A percentile compares a stretch with the other conserved stretches of the same genome.
phyloP scores from a whole-genome alignment of 106 monocot species.

The Posidonia australis region DNA sequence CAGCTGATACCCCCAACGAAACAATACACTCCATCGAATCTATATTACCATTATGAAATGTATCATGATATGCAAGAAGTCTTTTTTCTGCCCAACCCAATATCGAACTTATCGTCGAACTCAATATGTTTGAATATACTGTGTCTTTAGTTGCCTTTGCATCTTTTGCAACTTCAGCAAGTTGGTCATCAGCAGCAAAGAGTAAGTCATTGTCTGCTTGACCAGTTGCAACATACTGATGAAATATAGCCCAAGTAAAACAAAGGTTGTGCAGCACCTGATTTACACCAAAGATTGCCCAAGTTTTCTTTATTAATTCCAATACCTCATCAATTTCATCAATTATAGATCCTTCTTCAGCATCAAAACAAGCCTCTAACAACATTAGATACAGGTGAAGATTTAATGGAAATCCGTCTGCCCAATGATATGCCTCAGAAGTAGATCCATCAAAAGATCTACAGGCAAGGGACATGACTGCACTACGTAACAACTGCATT shows the following conservation, averaged over 20 bases:
- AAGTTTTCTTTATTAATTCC: slow-evolving; percentile 91
- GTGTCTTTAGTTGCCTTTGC: slow-evolving; percentile 79
- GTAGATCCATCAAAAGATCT: slow-evolving; percentile 58
- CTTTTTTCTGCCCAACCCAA: slow-evolving; percentile 92
- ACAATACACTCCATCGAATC: slow-evolving; percentile 84
- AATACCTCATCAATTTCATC: slow-evolving; percentile 87
- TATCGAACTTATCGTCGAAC: slow-evolving; percentile 75
- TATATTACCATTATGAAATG: slow-evolving; percentile 59
- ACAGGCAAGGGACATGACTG: slow-evolving; percentile 60
- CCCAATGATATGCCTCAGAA: slow-evolving; percentile 79
- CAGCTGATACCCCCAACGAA: slow-evolving; percentile 71
- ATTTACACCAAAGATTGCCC: slow-evolving; percentile 75
- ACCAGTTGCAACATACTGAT: slow-evolving; percentile 44
- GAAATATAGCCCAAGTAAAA: slow-evolving; percentile 75
- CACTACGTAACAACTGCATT: slow-evolving; percentile 77
- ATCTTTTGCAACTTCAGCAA: slow-evolving; percentile 80
- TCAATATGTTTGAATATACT: slow-evolving; percentile 66
- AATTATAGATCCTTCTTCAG: slow-evolving; percentile 72
- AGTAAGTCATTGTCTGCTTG: slow-evolving; percentile 77
- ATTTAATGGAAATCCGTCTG: slow-evolving; percentile 87
- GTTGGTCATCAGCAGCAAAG: slow-evolving; percentile 70
- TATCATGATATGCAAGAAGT: slow-evolving; percentile 93
- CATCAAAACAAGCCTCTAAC: slow-evolving; percentile 74
- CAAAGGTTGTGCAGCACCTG: slow-evolving; percentile 81
- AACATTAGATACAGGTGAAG: slow-evolving; percentile 74